A percentile compares a stretch with the other conserved stretches of the same genome.
Conservation (phyloP, 352 stramenopile species). For the Globisporangium emineosum region DNA sequence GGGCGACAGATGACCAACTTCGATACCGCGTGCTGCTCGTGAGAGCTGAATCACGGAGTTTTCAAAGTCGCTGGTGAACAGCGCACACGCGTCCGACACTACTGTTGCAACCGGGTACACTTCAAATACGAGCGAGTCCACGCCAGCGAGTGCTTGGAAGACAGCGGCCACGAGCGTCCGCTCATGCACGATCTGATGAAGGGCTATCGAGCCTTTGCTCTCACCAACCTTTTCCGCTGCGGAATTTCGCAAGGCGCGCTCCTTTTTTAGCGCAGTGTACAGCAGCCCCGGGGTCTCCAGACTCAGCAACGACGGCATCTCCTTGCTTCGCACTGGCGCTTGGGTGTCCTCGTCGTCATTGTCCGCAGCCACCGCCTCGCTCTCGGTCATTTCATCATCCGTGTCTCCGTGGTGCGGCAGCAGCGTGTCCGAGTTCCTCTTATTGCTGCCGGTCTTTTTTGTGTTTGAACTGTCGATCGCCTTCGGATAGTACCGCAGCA, state of each 20-base stretch:
- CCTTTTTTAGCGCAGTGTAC: not conserved
- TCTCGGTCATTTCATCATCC: constrained; percentile 13
- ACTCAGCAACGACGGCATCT: constrained; percentile 1
- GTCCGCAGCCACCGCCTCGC: not conserved
- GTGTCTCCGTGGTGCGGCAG: not conserved
- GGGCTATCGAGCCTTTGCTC: not conserved
- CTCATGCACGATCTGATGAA: constrained; percentile 43
- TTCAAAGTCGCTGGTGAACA: constrained; percentile 39
- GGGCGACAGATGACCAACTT: constrained; percentile 52
- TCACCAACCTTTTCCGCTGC: not conserved
- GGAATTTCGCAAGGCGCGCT: not conserved
- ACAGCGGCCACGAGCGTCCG: constrained; percentile 40
- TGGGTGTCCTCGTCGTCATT: not conserved
- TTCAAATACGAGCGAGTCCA: constrained; percentile 55
- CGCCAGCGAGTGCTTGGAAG: constrained; percentile 55
- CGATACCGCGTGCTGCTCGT: constrained; percentile 20
- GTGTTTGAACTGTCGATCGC: not conserved
- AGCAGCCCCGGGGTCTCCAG: constrained; percentile 6
- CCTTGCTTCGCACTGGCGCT: not conserved
- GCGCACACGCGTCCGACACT: not conserved
- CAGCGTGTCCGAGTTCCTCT: not conserved
- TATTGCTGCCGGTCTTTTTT: constrained; percentile 3
- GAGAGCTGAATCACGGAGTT: constrained; percentile 26
- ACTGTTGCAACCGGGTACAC: constrained; percentile 9
- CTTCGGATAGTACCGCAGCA: constrained; percentile 44